phyloP scores from a whole-genome alignment of 805 yeast genomes.

The Teunomyces funiuensis region DNA sequence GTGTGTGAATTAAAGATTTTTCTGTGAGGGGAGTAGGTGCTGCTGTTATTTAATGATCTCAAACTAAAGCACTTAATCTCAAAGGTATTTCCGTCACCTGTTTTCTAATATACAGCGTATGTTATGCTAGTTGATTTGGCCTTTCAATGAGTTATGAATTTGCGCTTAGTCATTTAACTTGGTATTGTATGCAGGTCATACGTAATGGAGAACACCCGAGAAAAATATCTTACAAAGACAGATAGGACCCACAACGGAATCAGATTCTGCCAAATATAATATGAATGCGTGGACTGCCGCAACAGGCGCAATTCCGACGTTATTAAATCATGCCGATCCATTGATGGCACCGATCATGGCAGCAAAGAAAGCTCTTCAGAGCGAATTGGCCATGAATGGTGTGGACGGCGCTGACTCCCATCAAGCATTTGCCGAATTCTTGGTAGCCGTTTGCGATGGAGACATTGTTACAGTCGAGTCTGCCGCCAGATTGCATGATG shows the following conservation, averaged over 20 bases:
- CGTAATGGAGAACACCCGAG: too few relatives aligned
- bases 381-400: slow-evolving; percentile 1
- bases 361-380: slow-evolving; percentile 25
- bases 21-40: background rate
- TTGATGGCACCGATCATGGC: slow-evolving; percentile 23
- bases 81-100: too few relatives aligned
- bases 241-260: background rate
- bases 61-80: too few relatives aligned
- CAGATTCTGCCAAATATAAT: too few relatives aligned
- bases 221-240: too few relatives aligned
- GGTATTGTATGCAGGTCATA: too few relatives aligned
- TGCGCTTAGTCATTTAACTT: too few relatives aligned
- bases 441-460: slow-evolving; percentile 37
- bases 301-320: background rate
- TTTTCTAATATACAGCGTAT: too few relatives aligned
- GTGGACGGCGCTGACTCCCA: background rate
- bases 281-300: slow-evolving; percentile 3
- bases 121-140: too few relatives aligned
- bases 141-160: too few relatives aligned
- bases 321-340: slow-evolving; percentile 25
- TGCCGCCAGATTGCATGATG: slow-evolving; percentile 20
- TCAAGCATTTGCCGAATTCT: slow-evolving; percentile 20
- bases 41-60: too few relatives aligned
- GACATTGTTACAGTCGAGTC: slow-evolving; percentile 36
- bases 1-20: background rate